Conservation (phyloP, 352 stramenopile species). For the Nothophytophthora sp. region DNA sequence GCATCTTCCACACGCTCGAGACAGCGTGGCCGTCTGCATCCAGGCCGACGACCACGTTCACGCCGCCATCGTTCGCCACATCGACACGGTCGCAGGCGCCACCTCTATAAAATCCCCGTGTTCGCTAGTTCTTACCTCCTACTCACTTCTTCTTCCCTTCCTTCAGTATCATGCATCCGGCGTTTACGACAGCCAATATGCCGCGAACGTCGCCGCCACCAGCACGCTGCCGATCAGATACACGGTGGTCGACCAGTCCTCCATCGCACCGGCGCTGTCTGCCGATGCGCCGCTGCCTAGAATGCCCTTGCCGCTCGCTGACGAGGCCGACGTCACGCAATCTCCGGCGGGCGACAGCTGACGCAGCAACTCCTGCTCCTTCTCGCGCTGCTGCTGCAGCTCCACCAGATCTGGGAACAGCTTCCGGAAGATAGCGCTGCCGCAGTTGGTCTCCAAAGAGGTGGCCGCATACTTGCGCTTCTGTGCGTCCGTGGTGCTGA, state of each 20-base stretch:
- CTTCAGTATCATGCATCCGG: not conserved
- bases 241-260: constrained; percentile 41
- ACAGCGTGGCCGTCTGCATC: constrained; percentile 25
- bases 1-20: constrained; percentile 50
- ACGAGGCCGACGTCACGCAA: constrained; percentile 4
- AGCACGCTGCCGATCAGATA: constrained; percentile 41
- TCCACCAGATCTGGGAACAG: constrained; percentile 91
- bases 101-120: constrained; percentile 10
- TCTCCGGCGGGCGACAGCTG: constrained; percentile 24
- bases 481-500: constrained; percentile 79
- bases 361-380: constrained; percentile 41
- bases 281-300: constrained; percentile 2
- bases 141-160: not conserved
- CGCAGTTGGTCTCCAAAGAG: constrained; percentile 85
- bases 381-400: constrained; percentile 58
- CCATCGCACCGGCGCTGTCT: constrained; percentile 25
- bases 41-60: constrained; percentile 7
- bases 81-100: no score
- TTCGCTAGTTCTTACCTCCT: constrained; percentile 12
- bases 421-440: constrained; percentile 78
- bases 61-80: constrained; percentile 31
- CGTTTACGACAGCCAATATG: constrained; percentile 55
- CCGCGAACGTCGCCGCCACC: constrained; percentile 36
- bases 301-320: constrained; percentile 17
- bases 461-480: constrained; percentile 84